Conservation (phyloP, 2,329 filamentous ascomycete species). For the Talaromyces sp. region DNA sequence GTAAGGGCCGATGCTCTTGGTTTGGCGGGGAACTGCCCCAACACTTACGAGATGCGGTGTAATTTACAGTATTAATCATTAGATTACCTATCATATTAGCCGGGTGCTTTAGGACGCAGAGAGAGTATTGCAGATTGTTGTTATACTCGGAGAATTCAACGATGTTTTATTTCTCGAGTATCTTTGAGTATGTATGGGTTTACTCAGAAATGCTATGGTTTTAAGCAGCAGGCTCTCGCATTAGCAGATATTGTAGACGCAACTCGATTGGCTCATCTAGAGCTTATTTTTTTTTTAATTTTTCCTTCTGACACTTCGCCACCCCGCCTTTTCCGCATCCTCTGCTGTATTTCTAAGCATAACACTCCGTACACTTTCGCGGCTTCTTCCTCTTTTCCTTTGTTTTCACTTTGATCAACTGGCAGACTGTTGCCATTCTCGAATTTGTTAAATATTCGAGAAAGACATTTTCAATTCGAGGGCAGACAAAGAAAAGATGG, state of each 20-base stretch:
- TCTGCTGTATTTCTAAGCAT: constrained; percentile 11
- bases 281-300: not conserved
- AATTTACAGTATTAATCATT: not conserved
- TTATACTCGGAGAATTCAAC: not conserved
- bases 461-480: not conserved
- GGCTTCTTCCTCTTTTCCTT: not conserved
- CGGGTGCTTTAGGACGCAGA: not conserved
- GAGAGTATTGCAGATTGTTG: not conserved
- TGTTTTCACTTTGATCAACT: not conserved
- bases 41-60: not conserved
- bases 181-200: not conserved
- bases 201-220: not conserved
- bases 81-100: not conserved
- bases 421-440: not conserved
- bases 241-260: not conserved
- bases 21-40: not conserved
- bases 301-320: not conserved
- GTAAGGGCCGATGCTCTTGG: not conserved
- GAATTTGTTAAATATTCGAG: not conserved
- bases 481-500: constrained; percentile 56
- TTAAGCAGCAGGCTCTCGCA: not conserved
- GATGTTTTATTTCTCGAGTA: not conserved
- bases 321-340: constrained; percentile 8
- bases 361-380: not conserved
- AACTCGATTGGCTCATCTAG: not conserved